Base-by-base conservation (phyloP, 1,284 basidiomycete genomes). In the Xerocomus amazonicus region DNA sequence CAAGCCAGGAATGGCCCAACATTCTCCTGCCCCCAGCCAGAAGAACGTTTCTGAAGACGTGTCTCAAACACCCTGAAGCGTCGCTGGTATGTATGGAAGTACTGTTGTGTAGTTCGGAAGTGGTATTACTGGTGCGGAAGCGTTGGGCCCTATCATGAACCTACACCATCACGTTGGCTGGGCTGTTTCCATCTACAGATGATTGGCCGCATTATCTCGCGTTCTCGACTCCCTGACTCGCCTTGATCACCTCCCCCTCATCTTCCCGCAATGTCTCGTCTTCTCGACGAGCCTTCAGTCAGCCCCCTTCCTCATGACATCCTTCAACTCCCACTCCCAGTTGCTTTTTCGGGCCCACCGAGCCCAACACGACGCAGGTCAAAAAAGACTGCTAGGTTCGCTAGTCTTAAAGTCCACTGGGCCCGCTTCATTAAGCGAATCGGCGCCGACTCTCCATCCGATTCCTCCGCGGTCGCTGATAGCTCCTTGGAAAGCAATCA, bases 361-460 rank as follows among this genome's bases (percentile, higher is more conserved):
- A 28, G 27, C 33, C n/a, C 59, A 10, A 45, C 37, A 31, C 51
- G 49, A 34, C 51, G 47, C 45, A 64, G 45, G 48, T 59, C 55
- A 38, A 62, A 61, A 54, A 73, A 68, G 59, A 65, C 57, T 33
- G 63, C 71, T 17, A 62, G 73, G 48, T 63, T 77, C 36, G 62
- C 67, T 41, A 58, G 56, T 27, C 56, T 79, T 37, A 68, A 64
- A 41, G 67, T 71, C 7, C 70, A 71, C 36, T 79, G 71, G 73
- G 69, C 70, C 2, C 69, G 68, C 31, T 68, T 79, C 59, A 62
- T 69, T 47, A 71, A 70, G 53, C 73, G 70, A 45, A 62, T 79
- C 31, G 70, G 73, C 41, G 66, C 72, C 0, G 73, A 71, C 34
- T 69, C 72, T 0, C 72, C 70, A 16, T 75, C 75, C 12, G 71